Base-by-base conservation (phyloP, 73 alveolate genomes). In the Uronychia binucleata region DNA sequence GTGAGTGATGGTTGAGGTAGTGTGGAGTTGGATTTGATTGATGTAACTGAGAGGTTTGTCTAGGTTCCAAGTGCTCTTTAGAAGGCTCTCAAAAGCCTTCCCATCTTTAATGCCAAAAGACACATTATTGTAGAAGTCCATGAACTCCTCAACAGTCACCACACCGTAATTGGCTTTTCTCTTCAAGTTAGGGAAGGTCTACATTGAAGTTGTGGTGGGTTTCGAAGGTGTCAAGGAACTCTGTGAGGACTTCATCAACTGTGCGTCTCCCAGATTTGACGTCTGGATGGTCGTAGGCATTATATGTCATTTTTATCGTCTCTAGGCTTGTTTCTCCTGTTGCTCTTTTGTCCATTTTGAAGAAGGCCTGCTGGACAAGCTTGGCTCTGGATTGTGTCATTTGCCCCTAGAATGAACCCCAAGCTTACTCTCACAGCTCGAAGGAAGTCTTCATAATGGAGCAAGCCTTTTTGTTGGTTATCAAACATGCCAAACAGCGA, bases 221-320 rank as follows among this genome's bases (percentile, higher is more conserved):
- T 84, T 94, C 97, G 85, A 94, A 91, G 89, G 97, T 91, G 88
- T 94, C 98, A 58, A 94, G 85, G 92, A 94, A 94, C 76, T 94
- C 98, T 0, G 88, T 86, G 11, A 94, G 80, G 31, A 91, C 85
- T 67, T 94, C 97, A 57, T 94, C 98, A 85, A 91, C 98, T 31
- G 85, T 91, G 84, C 88, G 91, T 87, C 88, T 94, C 5, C 97
- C 96, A 31, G 93, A 30, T 35, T 46, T 75, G 57, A 91, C 98
- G 75, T 94, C 98, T 29, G 98, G 97, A 89, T 94, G 97, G 34
- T 77, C 11, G 77, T 87, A 88, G 57, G 97, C 98, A 81, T 88
- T 91, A 87, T 91, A 94, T 74, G 57, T 82, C 59, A 80, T 88
- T 90, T 92, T 94, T 27, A 94, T 87, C 79, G 91, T 96, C 59